These are phyloP conservation scores for Groenewaldozyma sp. DNA, from an alignment of 1,139 yeast species.

Conservation along the genomic window DNA sequence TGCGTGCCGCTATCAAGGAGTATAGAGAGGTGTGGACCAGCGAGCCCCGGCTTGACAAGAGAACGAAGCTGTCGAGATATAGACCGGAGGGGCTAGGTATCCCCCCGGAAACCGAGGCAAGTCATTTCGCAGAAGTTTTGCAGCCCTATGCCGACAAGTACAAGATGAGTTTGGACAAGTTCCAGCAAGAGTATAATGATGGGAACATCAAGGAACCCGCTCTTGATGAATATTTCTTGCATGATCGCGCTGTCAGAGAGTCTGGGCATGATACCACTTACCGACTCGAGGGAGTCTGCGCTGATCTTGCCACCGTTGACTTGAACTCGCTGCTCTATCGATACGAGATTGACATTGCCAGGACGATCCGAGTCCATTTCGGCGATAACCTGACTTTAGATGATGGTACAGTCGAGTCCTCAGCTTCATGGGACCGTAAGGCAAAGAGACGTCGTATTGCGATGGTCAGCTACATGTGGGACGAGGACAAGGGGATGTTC, in stretches of 20 bases:
- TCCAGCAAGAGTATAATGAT: slow-evolving; percentile 59
- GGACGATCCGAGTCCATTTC: slow-evolving; percentile 49
- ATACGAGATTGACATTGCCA: slow-evolving; percentile 80
- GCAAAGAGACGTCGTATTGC: slow-evolving; percentile 48
- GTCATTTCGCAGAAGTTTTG: slow-evolving; percentile 73
- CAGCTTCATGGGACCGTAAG: slow-evolving; percentile 49
- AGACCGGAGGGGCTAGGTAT: slow-evolving; percentile 86
- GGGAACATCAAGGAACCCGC: slow-evolving; percentile 63
- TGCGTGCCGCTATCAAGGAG: slow-evolving; percentile 77
- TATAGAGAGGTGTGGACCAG: slow-evolving; percentile 74
- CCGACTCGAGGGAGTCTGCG: slow-evolving; percentile 83
- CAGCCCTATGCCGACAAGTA: slow-evolving; percentile 61
- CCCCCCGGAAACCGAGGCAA: slow-evolving; percentile 94
- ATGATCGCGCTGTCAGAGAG: slow-evolving; percentile 93
- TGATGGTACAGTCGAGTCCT: slow-evolving; percentile 40
- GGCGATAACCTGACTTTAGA: slow-evolving; percentile 37
- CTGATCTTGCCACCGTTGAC: slow-evolving; percentile 84
- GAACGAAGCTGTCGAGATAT: slow-evolving; percentile 81
- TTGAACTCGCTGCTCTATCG: slow-evolving; percentile 79
- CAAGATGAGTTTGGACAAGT: slow-evolving; percentile 53
- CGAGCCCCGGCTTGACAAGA: slow-evolving; percentile 61
- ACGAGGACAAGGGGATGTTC: slow-evolving; percentile 65
- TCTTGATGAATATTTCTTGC: slow-evolving; percentile 79
- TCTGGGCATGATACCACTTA: slow-evolving; percentile 95
- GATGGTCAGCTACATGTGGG: slow-evolving; percentile 75